Evolutionary conservation across 345 rosid genomes (phyloP).

Genomic region (Camelina laxa): DNA sequence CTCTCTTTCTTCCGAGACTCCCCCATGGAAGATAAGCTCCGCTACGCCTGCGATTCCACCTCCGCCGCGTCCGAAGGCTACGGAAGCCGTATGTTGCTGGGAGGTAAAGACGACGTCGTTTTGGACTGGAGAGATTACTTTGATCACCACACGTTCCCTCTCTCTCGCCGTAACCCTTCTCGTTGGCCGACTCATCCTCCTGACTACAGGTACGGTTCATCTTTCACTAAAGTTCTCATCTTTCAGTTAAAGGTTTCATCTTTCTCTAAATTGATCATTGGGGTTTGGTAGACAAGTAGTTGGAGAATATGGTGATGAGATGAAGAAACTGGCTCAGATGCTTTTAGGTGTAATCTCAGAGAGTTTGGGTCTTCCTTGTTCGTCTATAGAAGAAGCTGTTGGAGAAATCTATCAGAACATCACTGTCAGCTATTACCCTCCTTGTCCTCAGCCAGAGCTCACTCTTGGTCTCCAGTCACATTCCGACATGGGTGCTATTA

Average conservation of each 20-base stretch:
- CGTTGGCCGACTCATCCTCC: conserved; percentile 77
- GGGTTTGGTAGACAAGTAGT: conserved; percentile 53
- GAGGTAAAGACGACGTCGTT: conserved; percentile 48
- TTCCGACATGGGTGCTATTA: conserved; percentile 81
- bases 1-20: conserved; percentile 63
- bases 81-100: conserved; percentile 73
- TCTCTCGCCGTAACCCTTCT: conserved; percentile 70
- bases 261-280: background rate
- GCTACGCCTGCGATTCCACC: conserved; percentile 67
- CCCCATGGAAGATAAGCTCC: conserved; percentile 67
- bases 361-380: conserved; percentile 59
- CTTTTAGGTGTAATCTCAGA: conserved; percentile 68
- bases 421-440: conserved; percentile 85
- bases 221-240: too few relatives aligned
- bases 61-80: conserved; percentile 84
- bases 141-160: conserved; percentile 85
- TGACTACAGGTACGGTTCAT: conserved; percentile 57
- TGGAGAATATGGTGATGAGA: conserved; percentile 62
- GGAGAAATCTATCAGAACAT: conserved; percentile 89
- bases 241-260: background rate
- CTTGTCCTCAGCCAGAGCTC: conserved; percentile 88
- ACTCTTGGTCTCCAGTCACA: conserved; percentile 91
- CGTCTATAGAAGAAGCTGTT: conserved; percentile 62
- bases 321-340: conserved; percentile 64
- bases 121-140: conserved; percentile 97